phyloP scores from a whole-genome alignment of 805 yeast species.

The Yueomyces sinensis region DNA sequence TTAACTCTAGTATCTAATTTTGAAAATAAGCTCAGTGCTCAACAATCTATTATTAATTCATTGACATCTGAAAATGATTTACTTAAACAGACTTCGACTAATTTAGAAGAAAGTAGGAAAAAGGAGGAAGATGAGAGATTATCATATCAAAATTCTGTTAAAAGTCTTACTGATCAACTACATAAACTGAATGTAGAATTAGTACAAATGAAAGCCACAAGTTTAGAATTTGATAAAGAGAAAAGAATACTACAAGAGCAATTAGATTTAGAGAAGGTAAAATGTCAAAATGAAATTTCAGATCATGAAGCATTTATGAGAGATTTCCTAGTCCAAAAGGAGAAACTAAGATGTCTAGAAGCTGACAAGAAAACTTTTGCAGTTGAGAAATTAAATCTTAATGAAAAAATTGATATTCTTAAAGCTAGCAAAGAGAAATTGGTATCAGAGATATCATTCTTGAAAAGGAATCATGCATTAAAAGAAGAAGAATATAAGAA shows the following conservation, averaged over 20 bases:
- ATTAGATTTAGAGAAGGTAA: not conserved
- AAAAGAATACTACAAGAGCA: not conserved
- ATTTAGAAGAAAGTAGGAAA: conserved; percentile 9
- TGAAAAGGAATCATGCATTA: too few species aligned
- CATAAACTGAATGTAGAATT: conserved; percentile 19
- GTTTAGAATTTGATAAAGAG: conserved; percentile 16
- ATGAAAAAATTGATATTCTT: not conserved
- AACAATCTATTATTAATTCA: conserved; percentile 22
- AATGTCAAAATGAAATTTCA: not conserved
- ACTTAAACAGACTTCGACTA: conserved; percentile 10
- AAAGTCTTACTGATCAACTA: conserved; percentile 17
- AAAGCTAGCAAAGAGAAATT: too few species aligned
- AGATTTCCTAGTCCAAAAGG: not conserved
- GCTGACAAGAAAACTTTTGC: not conserved
- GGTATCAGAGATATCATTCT: too few species aligned
- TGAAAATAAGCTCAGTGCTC: conserved; percentile 26
- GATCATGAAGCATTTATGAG: not conserved
- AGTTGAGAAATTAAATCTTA: not conserved
- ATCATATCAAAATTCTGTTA: conserved; percentile 8
- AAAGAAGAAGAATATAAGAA: too few species aligned
- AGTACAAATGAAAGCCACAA: conserved; percentile 19
- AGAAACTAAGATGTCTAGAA: not conserved
- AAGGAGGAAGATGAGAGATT: conserved; percentile 10
- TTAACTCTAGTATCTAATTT: conserved; percentile 13
- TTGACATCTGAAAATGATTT: conserved; percentile 19